Conservation (phyloP, 1,139 yeast genomes). For the Suhomyces coccinellae region DNA sequence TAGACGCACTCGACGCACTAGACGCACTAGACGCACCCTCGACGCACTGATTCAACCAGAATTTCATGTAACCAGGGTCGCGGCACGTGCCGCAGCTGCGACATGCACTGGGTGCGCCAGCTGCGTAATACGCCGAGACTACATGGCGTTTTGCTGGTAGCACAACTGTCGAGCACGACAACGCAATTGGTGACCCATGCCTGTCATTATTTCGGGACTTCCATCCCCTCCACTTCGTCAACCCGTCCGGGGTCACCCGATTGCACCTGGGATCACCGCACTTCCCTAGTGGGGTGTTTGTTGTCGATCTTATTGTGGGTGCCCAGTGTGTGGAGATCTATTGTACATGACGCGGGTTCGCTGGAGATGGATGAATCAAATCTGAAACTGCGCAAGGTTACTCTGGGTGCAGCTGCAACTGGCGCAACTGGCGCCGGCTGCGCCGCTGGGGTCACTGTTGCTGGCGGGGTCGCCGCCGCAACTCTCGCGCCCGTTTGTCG, state of each 20-base stretch:
- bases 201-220: too few species aligned
- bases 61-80: slow-evolving; percentile 8
- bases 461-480: too few species aligned
- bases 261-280: not conserved
- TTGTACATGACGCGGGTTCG: not conserved
- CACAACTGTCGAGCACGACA: too few species aligned
- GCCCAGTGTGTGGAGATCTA: not conserved
- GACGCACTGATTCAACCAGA: slow-evolving; percentile 1
- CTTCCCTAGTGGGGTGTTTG: not conserved
- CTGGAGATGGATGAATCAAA: not conserved
- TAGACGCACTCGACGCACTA: not conserved
- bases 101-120: slow-evolving; percentile 3
- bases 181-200: too few species aligned
- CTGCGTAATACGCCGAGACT: slow-evolving; percentile 1
- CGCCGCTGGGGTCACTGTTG: too few species aligned
- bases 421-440: not conserved
- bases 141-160: not conserved
- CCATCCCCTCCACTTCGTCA: too few species aligned
- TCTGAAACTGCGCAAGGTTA: not conserved
- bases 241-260: not conserved
- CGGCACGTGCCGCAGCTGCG: slow-evolving; percentile 6
- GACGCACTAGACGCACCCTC: slow-evolving; percentile 1
- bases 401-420: not conserved
- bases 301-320: slow-evolving; percentile 5
- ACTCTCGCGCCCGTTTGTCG: too few species aligned